Percentiles rank a stretch among this genome's conserved stretches.
These are phyloP conservation scores for Eucalyptus sideroxylon DNA, from an alignment of 345 rosid species.

Conservation along the genomic window DNA sequence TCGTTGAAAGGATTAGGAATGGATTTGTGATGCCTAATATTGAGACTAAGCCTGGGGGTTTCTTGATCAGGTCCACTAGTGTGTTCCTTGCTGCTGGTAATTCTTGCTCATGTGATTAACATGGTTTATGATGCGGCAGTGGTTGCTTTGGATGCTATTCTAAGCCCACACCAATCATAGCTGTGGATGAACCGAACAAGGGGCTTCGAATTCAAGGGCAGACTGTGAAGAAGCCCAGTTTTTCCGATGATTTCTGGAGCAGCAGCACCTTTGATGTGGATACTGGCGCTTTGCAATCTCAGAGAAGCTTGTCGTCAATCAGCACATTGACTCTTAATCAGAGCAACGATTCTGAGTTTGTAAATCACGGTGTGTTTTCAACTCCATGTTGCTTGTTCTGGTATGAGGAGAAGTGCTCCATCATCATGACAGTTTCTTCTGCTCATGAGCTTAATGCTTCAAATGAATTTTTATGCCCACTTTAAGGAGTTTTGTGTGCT, in stretches of 20 bases:
- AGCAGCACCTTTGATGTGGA: constrained; percentile 58
- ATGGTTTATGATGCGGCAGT: constrained; percentile 16
- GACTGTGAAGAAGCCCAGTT: constrained; percentile 18
- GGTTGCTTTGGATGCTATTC: constrained; percentile 69
- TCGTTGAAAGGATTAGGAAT: neutral
- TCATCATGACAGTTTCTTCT: neutral
- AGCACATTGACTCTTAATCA: constrained; percentile 13
- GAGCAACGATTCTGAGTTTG: constrained; percentile 20
- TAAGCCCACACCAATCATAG: constrained; percentile 30
- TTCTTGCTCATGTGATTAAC: neutral
- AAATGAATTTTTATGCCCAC: neutral
- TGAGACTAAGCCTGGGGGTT: neutral
- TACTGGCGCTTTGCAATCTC: constrained; percentile 24
- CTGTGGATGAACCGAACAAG: constrained; percentile 37
- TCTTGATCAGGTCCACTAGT: neutral
- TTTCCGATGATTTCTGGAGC: constrained; percentile 58
- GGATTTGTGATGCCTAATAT: neutral
- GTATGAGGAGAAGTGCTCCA: neutral
- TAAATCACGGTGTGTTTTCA: constrained; percentile 22
- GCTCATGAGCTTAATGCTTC: neutral
- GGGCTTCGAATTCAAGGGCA: constrained; percentile 34
- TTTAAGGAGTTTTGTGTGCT: neutral
- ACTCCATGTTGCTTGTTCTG: neutral
- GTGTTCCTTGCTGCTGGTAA: neutral
- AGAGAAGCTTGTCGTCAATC: constrained; percentile 42